phyloP scores from a whole-genome alignment of 495 filamentous ascomycete species.

The Hamigera avellanea region DNA sequence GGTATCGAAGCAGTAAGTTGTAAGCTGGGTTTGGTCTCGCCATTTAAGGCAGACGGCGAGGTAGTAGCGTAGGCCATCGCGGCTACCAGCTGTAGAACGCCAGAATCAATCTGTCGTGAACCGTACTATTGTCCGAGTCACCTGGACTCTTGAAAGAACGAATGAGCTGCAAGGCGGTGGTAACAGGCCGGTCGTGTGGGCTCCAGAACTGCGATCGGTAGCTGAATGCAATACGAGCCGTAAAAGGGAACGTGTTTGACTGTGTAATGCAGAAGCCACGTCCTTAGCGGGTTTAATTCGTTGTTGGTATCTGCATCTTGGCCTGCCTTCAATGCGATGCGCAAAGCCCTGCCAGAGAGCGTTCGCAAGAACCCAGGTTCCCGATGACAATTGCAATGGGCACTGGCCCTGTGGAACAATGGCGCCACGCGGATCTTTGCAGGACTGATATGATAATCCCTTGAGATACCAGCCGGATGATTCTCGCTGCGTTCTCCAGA shows the following conservation, averaged over 20 bases:
- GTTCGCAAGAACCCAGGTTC: constrained; percentile 22
- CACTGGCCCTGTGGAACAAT: constrained; percentile 25
- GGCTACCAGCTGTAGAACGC: constrained; percentile 25
- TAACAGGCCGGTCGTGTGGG: constrained; percentile 23
- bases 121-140: constrained; percentile 31
- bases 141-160: constrained; percentile 32
- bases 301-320: constrained; percentile 42
- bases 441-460: constrained; percentile 10
- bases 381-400: constrained; percentile 29
- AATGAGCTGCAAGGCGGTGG: constrained; percentile 22
- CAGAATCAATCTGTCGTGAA: constrained; percentile 22
- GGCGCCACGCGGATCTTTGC: constrained; percentile 5
- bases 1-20: constrained; percentile 28
- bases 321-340: constrained; percentile 32
- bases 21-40: constrained; percentile 29
- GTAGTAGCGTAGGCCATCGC: constrained; percentile 34
- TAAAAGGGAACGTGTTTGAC: constrained; percentile 22
- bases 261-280: constrained; percentile 32
- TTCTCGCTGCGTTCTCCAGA: neutral
- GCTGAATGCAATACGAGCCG: constrained; percentile 27
- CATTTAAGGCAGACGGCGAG: constrained; percentile 30
- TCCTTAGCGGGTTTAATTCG: constrained; percentile 33
- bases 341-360: constrained; percentile 37
- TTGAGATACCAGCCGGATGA: constrained; percentile 12
- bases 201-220: constrained; percentile 16